Conservation (phyloP, 441 rosid genomes). For the Breynia disticha region DNA sequence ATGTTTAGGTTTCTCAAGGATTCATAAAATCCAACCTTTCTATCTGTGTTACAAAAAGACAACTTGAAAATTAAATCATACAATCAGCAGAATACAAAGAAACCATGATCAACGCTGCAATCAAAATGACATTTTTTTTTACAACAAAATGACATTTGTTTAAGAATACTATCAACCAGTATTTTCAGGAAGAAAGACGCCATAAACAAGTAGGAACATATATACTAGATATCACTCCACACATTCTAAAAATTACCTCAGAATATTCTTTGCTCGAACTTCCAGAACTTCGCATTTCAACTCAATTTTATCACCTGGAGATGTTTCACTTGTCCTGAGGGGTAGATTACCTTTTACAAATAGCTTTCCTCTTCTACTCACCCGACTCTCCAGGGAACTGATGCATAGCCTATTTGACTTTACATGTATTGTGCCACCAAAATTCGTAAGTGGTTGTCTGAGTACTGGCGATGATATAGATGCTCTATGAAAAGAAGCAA, state of each 20-base stretch:
- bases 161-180: background rate
- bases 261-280: slow-evolving; percentile 86
- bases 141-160: background rate
- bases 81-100: background rate
- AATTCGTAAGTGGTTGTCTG: slow-evolving; percentile 82
- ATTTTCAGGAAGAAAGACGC: background rate
- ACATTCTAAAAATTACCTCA: slow-evolving; percentile 45
- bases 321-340: slow-evolving; percentile 75
- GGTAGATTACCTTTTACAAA: slow-evolving; percentile 85
- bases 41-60: background rate
- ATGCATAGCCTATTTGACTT: slow-evolving; percentile 88
- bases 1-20: too few relatives aligned
- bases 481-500: slow-evolving; percentile 90
- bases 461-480: slow-evolving; percentile 89
- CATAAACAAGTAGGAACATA: slow-evolving; percentile 5
- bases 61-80: too few relatives aligned
- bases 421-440: slow-evolving; percentile 86
- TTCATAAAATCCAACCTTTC: too few relatives aligned
- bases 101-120: background rate
- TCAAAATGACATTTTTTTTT: background rate
- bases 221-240: slow-evolving; percentile 2
- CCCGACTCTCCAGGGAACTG: slow-evolving; percentile 77
- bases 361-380: slow-evolving; percentile 88
- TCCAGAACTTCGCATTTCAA: slow-evolving; percentile 95
- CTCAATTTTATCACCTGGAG: slow-evolving; percentile 67